A percentile compares a stretch with the other conserved stretches of the same genome.
Evolutionary conservation across 2,329 filamentous ascomycete species (phyloP).

Genomic region (Meredithiella fracta): DNA sequence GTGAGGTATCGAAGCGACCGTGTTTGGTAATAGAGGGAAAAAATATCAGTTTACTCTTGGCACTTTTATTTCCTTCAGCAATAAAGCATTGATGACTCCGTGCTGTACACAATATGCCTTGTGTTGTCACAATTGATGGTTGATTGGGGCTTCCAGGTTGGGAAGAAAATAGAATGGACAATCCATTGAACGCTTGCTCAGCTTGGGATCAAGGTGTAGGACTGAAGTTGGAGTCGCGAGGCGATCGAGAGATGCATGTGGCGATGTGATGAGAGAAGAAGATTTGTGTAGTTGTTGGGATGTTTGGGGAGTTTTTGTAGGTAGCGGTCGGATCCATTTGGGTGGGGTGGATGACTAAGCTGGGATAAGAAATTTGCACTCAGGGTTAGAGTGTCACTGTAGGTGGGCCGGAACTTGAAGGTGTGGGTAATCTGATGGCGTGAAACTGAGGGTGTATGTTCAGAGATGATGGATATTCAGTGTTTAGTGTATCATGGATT

Average conservation of each 20-base stretch:
- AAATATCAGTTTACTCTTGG: conserved; percentile 28
- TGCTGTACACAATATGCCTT: conserved; percentile 47
- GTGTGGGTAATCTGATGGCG: no score
- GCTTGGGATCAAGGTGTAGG: neutral
- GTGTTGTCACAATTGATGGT: neutral
- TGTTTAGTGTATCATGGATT: no score
- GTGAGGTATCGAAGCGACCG: conserved; percentile 25
- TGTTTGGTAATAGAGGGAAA: conserved; percentile 42
- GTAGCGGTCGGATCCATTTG: neutral
- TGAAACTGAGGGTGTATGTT: no score
- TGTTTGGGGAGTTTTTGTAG: neutral
- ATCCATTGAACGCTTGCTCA: neutral
- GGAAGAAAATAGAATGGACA: neutral
- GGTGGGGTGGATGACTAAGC: neutral
- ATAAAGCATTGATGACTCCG: conserved; percentile 34
- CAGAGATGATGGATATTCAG: no score
- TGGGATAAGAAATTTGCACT: neutral
- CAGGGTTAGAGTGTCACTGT: neutral
- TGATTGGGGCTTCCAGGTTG: neutral
- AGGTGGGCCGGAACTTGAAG: no score
- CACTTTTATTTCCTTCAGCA: conserved; percentile 42
- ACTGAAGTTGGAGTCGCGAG: neutral
- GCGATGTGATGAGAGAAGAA: neutral
- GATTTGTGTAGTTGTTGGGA: neutral
- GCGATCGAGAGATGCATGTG: neutral